Conservation (phyloP, 441 rosid genomes). For the Pelargonium fulgidum region DNA sequence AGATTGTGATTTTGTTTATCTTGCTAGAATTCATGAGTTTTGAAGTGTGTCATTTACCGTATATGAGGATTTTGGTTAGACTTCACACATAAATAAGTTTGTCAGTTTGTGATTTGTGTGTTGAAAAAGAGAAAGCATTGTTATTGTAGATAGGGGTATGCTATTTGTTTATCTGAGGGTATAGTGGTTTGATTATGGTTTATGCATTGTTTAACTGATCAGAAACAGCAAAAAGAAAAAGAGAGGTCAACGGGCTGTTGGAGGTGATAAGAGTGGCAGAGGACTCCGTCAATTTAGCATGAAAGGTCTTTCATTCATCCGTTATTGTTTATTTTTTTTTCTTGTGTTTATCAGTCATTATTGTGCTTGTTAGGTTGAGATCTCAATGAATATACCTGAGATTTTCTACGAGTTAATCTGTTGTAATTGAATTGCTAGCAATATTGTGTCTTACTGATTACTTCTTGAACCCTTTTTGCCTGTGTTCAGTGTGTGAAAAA, state of each 20-base stretch:
- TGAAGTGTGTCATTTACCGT: neutral
- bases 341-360: neutral
- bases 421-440: neutral
- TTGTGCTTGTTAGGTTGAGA: neutral
- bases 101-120: neutral
- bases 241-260: slow-evolving; percentile 69
- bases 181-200: slow-evolving; percentile 1
- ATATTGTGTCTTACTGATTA: slow-evolving; percentile 13
- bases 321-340: slow-evolving; percentile 9
- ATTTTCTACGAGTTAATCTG: neutral
- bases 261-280: slow-evolving; percentile 87
- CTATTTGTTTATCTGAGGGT: neutral
- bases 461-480: slow-evolving; percentile 19
- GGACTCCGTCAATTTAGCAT: slow-evolving; percentile 96
- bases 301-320: slow-evolving; percentile 52
- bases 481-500: slow-evolving; percentile 78
- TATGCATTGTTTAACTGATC: slow-evolving; percentile 17
- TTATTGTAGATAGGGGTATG: slow-evolving; percentile 5
- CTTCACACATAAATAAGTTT: neutral
- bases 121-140: slow-evolving; percentile 1
- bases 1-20: neutral
- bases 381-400: neutral
- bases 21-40: neutral
- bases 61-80: neutral
- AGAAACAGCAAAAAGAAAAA: slow-evolving; percentile 71